Evolutionary conservation across 2,329 filamentous ascomycete genomes (phyloP), one percentile per base, ranked within the genome.

Genomic region (Colletotrichum endophyticum): DNA sequence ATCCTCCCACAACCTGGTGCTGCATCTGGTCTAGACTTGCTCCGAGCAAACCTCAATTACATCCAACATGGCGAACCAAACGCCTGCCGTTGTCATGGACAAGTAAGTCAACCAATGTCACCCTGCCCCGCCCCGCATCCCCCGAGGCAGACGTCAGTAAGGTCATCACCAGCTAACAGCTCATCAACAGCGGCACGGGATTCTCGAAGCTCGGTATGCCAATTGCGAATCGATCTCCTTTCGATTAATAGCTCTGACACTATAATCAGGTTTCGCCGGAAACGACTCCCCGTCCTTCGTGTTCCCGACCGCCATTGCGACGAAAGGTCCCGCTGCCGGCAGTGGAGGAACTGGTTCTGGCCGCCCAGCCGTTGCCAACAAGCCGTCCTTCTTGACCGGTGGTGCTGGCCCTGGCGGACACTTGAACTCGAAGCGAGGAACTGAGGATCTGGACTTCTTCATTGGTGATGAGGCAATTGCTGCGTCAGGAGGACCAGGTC

Each of bases 81-180:
- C 97, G 85, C 97, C 97, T 83, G 97, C 97, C 95, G 97, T 99
- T 98, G 97, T 99, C 95, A 99, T 99, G 96, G 97, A 99, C 97
- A 99, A 99, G 97, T 98, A 94, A 88, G 95, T 91, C 83, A 78
- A 85, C 56, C 70, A 77, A 76, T 72, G 66, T 77, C 70, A 73
- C 74, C 74, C 67, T 71, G 77, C 83, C 81, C 67, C 68, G 77
- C 83, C 81, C 81, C 84, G 79, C 80, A 82, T 76, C 76, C 79
- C 80, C 80, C 66, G 67, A 78, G 72, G 63, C 71, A 77, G 77
- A 78, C 73, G 73, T 76, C 70, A 77, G 72, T 73, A 64, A 77
- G 74, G 75, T 49, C 76, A 76, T 72, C 72, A 34, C 56, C 61
- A 72, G 73, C 77, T 78, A 74, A 78, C 77, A n/a, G 32, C 80